These are phyloP conservation scores for Haematococcus sp. DNA, from an alignment of 139 green algal genomes.

Conservation along the genomic window DNA sequence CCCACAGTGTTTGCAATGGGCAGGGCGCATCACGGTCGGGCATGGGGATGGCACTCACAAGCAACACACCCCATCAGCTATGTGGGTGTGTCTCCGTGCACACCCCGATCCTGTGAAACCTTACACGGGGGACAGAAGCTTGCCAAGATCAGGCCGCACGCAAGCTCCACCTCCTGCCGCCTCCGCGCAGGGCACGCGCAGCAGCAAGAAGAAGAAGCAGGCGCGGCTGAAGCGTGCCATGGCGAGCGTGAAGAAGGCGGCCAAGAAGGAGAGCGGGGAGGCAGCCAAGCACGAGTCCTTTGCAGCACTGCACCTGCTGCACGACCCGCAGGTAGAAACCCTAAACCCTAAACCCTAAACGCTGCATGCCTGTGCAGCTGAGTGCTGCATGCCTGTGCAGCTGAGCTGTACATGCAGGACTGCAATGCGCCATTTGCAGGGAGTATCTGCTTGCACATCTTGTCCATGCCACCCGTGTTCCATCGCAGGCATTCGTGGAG, in stretches of 20 bases:
- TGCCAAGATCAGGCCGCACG: too few species aligned
- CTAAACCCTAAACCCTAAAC: too few species aligned
- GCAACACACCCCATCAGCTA: too few species aligned
- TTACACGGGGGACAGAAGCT: too few species aligned
- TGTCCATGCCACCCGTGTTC: not conserved
- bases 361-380: not conserved
- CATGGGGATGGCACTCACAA: too few species aligned
- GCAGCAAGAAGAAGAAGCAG: constrained; percentile 93
- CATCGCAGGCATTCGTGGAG: constrained; percentile 90
- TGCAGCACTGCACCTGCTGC: constrained; percentile 92
- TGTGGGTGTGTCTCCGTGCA: too few species aligned
- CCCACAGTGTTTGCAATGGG: too few species aligned
- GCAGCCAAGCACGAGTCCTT: constrained; percentile 62
- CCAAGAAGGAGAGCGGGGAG: constrained; percentile 33
- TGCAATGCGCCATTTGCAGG: too few species aligned
- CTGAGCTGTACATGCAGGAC: too few species aligned
- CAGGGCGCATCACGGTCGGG: too few species aligned
- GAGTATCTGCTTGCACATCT: not conserved
- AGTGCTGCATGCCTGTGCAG: not conserved
- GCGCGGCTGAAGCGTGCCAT: constrained; percentile 89
- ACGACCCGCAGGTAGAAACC: constrained; percentile 93
- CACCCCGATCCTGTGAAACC: too few species aligned
- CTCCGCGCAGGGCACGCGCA: constrained; percentile 77
- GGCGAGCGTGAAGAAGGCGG: constrained; percentile 69
- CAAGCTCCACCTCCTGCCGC: too few species aligned